Percentiles rank a stretch among this genome's conserved stretches.
Conservation (phyloP, 2,329 filamentous ascomycete species). For the Talaromyces atroroseus region DNA sequence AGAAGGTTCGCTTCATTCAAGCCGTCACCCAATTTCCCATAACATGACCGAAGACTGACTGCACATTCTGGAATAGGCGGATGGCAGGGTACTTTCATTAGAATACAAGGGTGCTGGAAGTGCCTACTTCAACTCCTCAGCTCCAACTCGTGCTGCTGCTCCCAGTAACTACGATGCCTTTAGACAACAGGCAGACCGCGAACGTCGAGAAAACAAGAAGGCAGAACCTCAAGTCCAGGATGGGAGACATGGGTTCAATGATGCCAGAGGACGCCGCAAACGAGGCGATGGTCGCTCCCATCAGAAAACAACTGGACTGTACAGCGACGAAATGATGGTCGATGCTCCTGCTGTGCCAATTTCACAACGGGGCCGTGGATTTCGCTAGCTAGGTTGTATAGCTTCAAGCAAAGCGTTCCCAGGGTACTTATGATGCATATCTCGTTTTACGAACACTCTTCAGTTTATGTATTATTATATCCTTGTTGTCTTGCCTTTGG, state of each 20-base stretch:
- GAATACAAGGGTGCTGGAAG: constrained; percentile 42
- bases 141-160: constrained; percentile 11
- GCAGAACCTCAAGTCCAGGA: constrained; percentile 32
- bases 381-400: background rate
- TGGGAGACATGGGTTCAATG: constrained; percentile 35
- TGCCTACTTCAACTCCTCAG: constrained; percentile 15
- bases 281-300: constrained; percentile 7
- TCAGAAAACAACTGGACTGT: constrained; percentile 21
- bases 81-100: constrained; percentile 55
- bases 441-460: background rate
- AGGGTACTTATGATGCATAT: background rate
- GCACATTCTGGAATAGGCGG: constrained; percentile 42
- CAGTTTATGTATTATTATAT: background rate
- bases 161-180: constrained; percentile 27
- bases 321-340: constrained; percentile 39
- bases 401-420: background rate
- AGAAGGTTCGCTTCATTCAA: constrained; percentile 44
- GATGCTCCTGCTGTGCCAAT: constrained; percentile 24
- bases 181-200: constrained; percentile 37
- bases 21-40: background rate
- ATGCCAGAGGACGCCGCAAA: constrained; percentile 15
- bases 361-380: constrained; percentile 9
- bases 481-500: background rate
- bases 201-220: constrained; percentile 31
- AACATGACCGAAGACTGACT: background rate